Evolutionary conservation across 331 rosid genomes (phyloP).

Genomic region (Telfairia occidentalis): DNA sequence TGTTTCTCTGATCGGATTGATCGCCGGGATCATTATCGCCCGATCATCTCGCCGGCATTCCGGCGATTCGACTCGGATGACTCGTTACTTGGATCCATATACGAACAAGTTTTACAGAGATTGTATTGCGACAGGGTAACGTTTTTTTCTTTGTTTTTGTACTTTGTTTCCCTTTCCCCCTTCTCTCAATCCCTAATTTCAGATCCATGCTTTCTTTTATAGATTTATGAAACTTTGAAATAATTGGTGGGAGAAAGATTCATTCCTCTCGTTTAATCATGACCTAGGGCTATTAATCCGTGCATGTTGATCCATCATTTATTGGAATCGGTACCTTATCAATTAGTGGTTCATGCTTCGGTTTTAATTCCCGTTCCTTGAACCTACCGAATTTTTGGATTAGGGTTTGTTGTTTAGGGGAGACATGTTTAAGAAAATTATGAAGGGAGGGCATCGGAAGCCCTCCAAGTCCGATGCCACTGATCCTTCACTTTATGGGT

Average conservation of each 20-base stretch:
- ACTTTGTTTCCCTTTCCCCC: conserved; percentile 4
- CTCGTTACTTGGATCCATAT: conserved; percentile 26
- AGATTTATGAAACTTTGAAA: conserved; percentile 19
- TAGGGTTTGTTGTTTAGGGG: conserved; percentile 35
- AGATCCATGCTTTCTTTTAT: conserved; percentile 35
- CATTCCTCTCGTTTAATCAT: conserved; percentile 14
- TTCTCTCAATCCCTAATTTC: conserved; percentile 10
- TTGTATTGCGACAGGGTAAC: conserved; percentile 17
- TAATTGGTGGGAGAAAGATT: conserved; percentile 12
- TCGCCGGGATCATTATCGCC: conserved; percentile 44
- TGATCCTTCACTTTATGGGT: conserved; percentile 36
- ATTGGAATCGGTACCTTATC: conserved; percentile 3
- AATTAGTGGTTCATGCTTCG: conserved; percentile 17
- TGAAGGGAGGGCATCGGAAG: conserved; percentile 77
- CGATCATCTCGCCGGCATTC: conserved; percentile 34
- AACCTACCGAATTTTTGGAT: conserved; percentile 31
- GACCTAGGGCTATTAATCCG: conserved; percentile 20
- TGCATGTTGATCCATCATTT: conserved; percentile 26
- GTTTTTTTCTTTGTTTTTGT: not conserved
- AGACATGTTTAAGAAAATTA: conserved; percentile 73
- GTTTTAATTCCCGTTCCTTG: conserved; percentile 20
- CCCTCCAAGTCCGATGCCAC: conserved; percentile 66
- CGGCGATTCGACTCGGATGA: conserved; percentile 40
- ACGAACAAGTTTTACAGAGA: conserved; percentile 11
- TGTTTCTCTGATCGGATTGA: conserved; percentile 17